Conservation (phyloP, 1,284 basidiomycete genomes). For the Ceratobasidium sp. region DNA sequence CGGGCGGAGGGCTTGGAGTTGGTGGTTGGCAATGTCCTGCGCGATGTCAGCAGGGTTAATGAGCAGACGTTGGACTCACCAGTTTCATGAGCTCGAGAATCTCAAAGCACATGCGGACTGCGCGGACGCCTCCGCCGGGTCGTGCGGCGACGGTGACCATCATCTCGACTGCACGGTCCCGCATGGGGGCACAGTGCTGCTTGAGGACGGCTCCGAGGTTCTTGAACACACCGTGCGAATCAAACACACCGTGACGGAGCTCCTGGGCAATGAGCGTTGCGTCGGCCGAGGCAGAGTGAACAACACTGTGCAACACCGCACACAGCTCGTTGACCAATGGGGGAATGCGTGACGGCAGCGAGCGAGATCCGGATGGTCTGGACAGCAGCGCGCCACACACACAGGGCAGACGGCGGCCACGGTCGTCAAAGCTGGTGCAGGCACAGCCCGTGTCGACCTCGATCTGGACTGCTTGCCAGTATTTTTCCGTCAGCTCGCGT, state of each 20-base stretch:
- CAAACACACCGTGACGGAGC: conserved; percentile 77
- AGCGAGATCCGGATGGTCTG: conserved; percentile 49
- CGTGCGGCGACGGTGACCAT: conserved; percentile 73
- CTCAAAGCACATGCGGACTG: conserved; percentile 83
- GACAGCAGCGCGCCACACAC: conserved; percentile 62
- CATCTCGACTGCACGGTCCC: conserved; percentile 81
- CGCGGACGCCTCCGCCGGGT: conserved; percentile 59
- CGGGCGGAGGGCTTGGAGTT: conserved; percentile 85
- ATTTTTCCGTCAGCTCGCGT: conserved; percentile 76
- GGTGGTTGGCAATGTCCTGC: conserved; percentile 94
- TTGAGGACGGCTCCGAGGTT: conserved; percentile 84
- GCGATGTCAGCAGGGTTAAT: conserved; percentile 21
- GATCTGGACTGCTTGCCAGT: conserved; percentile 81
- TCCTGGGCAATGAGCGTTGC: conserved; percentile 77
- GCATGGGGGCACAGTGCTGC: conserved; percentile 91
- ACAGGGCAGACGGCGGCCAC: conserved; percentile 61
- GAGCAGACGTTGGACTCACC: conserved; percentile 57
- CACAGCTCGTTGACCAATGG: conserved; percentile 78
- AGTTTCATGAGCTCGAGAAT: conserved; percentile 95
- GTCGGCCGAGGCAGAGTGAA: conserved; percentile 59
- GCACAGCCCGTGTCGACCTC: conserved; percentile 86
- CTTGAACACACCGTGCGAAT: conserved; percentile 79
- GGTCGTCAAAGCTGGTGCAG: conserved; percentile 75
- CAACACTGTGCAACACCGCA: conserved; percentile 82
- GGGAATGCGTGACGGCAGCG: conserved; percentile 66